These are phyloP conservation scores for Exophiala sp. DNA, from an alignment of 2,329 filamentous ascomycete species.

Conservation along the genomic window DNA sequence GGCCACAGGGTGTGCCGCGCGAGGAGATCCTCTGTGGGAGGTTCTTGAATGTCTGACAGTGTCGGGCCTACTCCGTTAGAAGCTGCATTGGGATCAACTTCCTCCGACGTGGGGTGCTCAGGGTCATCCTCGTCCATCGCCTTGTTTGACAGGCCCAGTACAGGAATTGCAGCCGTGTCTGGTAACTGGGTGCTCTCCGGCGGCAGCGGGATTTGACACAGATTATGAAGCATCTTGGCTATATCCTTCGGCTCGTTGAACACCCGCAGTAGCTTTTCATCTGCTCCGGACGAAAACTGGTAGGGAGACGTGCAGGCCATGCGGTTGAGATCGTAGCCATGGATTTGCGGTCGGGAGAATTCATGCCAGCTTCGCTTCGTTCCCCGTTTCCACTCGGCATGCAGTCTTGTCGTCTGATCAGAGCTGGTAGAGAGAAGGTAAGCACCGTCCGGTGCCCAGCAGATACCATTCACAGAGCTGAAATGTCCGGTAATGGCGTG, in stretches of 20 bases:
- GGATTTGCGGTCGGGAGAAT: slow-evolving; percentile 90
- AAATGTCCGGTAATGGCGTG: slow-evolving; percentile 80
- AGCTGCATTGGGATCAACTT: slow-evolving; percentile 38
- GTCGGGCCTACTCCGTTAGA: slow-evolving; percentile 46
- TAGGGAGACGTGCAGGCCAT: slow-evolving; percentile 66
- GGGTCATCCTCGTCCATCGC: slow-evolving; percentile 58
- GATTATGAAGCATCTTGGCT: slow-evolving; percentile 62
- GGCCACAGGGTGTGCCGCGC: slow-evolving; percentile 91
- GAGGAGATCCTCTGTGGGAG: slow-evolving; percentile 83
- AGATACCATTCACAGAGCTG: slow-evolving; percentile 69
- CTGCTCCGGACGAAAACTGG: slow-evolving; percentile 87
- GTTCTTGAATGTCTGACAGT: slow-evolving; percentile 61
- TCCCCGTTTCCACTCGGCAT: slow-evolving; percentile 66
- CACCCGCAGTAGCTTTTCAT: slow-evolving; percentile 95
- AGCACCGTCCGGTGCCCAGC: slow-evolving; percentile 74
- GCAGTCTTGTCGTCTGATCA: slow-evolving; percentile 88
- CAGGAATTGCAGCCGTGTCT: slow-evolving; percentile 89
- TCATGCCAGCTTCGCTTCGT: slow-evolving; percentile 73
- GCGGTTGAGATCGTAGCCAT: slow-evolving; percentile 96
- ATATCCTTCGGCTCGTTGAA: slow-evolving; percentile 85
- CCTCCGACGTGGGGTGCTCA: slow-evolving; percentile 29
- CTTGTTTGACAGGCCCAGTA: slow-evolving; percentile 93
- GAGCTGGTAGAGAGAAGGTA: slow-evolving; percentile 84
- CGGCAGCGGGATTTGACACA: slow-evolving; percentile 55
- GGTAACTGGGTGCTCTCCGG: slow-evolving; percentile 50